phyloP scores from a whole-genome alignment of 768 basidiomycete genomes.

The Macrolepiota albuminosa region DNA sequence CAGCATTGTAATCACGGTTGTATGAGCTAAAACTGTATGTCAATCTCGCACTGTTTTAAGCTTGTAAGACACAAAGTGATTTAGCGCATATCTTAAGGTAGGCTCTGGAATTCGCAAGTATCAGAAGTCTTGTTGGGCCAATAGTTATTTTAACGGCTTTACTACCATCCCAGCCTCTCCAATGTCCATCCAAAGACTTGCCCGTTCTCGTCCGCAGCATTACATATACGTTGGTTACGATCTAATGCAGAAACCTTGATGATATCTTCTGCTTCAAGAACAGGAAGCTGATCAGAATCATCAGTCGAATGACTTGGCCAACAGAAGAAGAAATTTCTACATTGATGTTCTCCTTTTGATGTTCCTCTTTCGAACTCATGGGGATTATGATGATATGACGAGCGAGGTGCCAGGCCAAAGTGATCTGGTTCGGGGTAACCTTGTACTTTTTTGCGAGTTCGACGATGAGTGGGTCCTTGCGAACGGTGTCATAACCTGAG shows the following conservation, averaged over 20 bases:
- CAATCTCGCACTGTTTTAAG: too few relatives aligned
- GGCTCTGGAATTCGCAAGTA: too few relatives aligned
- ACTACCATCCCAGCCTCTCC: slow-evolving; percentile 34
- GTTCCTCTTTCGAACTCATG: slow-evolving; percentile 39
- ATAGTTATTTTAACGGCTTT: not conserved
- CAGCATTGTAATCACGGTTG: not conserved
- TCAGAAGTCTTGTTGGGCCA: too few relatives aligned
- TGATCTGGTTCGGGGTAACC: slow-evolving; percentile 41
- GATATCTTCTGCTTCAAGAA: slow-evolving; percentile 37
- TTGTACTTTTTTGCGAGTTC: slow-evolving; percentile 44
- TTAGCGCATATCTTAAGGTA: too few relatives aligned
- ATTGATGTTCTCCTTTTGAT: slow-evolving; percentile 46
- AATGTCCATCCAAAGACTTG: slow-evolving; percentile 34
- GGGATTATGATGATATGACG: slow-evolving; percentile 41
- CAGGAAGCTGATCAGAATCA: slow-evolving; percentile 26
- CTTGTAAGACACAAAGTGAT: too few relatives aligned
- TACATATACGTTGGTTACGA: slow-evolving; percentile 35
- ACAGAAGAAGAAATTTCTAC: slow-evolving; percentile 24
- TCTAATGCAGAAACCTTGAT: slow-evolving; percentile 40
- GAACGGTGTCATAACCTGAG: slow-evolving; percentile 38
- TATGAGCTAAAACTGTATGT: too few relatives aligned
- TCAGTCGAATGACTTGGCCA: not conserved
- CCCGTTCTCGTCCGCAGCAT: slow-evolving; percentile 28
- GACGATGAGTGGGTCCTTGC: slow-evolving; percentile 39
- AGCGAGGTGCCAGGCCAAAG: slow-evolving; percentile 47